Conservation (phyloP, 2,329 filamentous ascomycete genomes). For the Aspergillus eucalypticola region DNA sequence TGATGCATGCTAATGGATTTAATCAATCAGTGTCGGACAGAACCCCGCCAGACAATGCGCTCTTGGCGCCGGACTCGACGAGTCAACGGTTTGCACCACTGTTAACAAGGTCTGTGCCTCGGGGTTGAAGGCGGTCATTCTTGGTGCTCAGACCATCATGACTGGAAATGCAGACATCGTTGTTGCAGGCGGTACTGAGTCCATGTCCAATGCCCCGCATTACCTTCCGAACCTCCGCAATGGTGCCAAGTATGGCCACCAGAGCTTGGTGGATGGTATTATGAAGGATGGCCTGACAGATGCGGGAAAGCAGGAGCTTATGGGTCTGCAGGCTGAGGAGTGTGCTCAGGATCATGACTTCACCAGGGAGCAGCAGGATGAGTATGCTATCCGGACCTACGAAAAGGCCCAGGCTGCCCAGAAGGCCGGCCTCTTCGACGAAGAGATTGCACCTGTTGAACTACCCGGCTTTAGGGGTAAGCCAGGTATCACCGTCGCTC, state of each 20-base stretch:
- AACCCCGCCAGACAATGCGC: constrained; percentile 95
- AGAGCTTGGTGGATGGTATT: constrained; percentile 84
- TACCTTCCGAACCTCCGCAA: constrained; percentile 85
- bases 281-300: constrained; percentile 94
- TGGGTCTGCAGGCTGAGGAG: constrained; percentile 91
- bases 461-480: constrained; percentile 88
- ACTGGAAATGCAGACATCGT: constrained; percentile 91
- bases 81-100: constrained; percentile 81
- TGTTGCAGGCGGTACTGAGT: constrained; percentile 92
- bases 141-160: constrained; percentile 96
- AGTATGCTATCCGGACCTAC: constrained; percentile 94
- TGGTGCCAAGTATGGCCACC: constrained; percentile 92
- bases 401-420: constrained; percentile 87
- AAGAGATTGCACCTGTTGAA: constrained; percentile 87
- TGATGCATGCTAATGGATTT: constrained; percentile 18
- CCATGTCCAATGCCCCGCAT: constrained; percentile 97
- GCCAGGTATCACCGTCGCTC: constrained; percentile 74
- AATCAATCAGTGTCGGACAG: constrained; percentile 73
- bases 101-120: constrained; percentile 99
- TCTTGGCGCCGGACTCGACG: constrained; percentile 79
- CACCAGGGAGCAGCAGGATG: constrained; percentile 82
- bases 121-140: constrained; percentile 87
- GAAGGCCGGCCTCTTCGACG: constrained; percentile 75
- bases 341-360: constrained; percentile 83
- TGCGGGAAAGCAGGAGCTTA: constrained; percentile 87